Evolutionary conservation across 2,329 filamentous ascomycete genomes (phyloP).

Genomic region (Venturia oleaginea): DNA sequence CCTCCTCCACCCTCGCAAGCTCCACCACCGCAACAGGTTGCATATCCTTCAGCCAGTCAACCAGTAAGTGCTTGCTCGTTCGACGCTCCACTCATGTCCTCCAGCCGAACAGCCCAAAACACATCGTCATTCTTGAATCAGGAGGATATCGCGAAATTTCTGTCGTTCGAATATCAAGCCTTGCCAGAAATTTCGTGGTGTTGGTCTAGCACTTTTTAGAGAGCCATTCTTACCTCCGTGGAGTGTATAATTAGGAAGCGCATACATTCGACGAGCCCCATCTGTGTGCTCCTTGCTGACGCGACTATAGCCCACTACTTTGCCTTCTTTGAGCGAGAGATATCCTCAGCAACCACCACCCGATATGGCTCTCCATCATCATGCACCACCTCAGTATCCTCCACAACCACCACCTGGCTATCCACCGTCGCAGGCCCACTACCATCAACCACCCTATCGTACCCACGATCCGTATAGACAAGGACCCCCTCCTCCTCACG

Average conservation of each 20-base stretch:
- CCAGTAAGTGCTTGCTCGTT: constrained; percentile 4
- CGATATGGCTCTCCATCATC: constrained; percentile 9
- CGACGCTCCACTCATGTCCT: neutral
- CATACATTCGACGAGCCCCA: neutral
- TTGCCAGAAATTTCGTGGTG: neutral
- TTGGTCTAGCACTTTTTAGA: neutral
- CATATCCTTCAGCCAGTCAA: constrained; percentile 15
- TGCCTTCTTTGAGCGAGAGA: constrained; percentile 9
- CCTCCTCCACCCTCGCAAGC: constrained; percentile 14
- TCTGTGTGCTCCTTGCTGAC: neutral
- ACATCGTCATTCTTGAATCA: neutral
- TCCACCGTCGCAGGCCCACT: constrained; percentile 17
- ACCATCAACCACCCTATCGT: constrained; percentile 28
- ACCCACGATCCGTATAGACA: constrained; percentile 33
- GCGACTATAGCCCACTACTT: neutral
- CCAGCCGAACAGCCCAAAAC: neutral
- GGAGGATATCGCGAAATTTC: neutral
- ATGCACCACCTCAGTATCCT: constrained; percentile 27
- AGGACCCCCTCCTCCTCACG: constrained; percentile 36
- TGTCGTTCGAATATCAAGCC: neutral
- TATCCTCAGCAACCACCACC: constrained; percentile 7
- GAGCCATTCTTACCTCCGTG: neutral
- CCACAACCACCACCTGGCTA: constrained; percentile 17
- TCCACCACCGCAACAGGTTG: constrained; percentile 13
- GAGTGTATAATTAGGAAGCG: neutral